Evolutionary conservation across 192 early-diverging fungal genomes (phyloP), one percentile per base, ranked within the genome.

Genomic region (Podila verticillata): DNA sequence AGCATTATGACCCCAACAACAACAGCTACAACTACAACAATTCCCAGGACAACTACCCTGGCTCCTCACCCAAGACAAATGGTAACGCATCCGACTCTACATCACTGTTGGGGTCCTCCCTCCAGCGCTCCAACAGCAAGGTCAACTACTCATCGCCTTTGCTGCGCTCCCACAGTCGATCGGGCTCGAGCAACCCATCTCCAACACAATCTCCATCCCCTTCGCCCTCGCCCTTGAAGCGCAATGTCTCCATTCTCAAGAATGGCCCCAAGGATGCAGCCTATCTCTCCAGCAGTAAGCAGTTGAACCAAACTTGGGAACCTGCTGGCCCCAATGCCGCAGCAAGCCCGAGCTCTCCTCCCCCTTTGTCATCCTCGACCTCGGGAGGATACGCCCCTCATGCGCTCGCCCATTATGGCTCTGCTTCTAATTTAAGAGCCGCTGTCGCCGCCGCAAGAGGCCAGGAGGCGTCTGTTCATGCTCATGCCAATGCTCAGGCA

Each of bases 221-320:
- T 2, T 65, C 75, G 12, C 39, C 62, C n/a, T 29, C 44, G 13
- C 54, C 75, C n/a, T 30, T 80, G 60, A 72, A 62, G 54, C 65
- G 77, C 30, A 61, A 67, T 54, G 63, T 70, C 17, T 80, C 77
- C 12, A 80, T 80, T 61, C 57, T 80, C 32, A 80, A 80, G 47
- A 80, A 80, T 30, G 77, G 77, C 20, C 66, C 77, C 30, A 80
- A 80, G 35, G 77, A 80, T 68, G 77, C 77, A 32, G 69, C 75
- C 24, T 79, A 79, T 57, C 65, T 79, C 17, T 63, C 73, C 0
- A 19, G 36, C 32, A 20, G 15, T 9, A 79, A 71, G 30, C 65
- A 47, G 36, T 35, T 80, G 48, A 80, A 66, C 63, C 65, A 80
- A 12, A 22, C 77, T 17, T 72, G 77, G 77, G 70, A 80, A 61